Percentiles rank a stretch among this genome's conserved stretches.
These are phyloP conservation scores for Sphagnum magellanicum DNA, from an alignment of 228 moss, liverwort and hornwort genomes.

Conservation along the genomic window DNA sequence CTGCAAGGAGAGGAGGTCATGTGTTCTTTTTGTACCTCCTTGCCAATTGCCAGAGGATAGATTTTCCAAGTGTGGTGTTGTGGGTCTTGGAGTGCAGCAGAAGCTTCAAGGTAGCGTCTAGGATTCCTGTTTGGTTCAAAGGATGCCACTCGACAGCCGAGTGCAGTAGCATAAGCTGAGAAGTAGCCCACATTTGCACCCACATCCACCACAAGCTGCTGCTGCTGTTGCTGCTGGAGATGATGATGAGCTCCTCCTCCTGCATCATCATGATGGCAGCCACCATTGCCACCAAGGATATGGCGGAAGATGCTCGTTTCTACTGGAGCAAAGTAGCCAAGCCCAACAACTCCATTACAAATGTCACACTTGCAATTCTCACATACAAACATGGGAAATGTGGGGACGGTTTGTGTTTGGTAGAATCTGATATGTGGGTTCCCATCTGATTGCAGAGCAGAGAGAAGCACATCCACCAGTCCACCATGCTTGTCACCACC, in stretches of 20 bases:
- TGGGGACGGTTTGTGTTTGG: constrained; percentile 14
- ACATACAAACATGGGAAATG: constrained; percentile 51
- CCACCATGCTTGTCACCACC: no score
- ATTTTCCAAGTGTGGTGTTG: no score
- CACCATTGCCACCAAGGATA: constrained; percentile 8
- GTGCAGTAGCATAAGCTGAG: constrained; percentile 26
- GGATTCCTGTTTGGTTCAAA: constrained; percentile 47
- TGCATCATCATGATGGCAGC: constrained; percentile 17
- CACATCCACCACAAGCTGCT: constrained; percentile 29
- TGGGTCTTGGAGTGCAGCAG: constrained; percentile 5
- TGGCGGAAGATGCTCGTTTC: constrained; percentile 43
- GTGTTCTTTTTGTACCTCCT: no score
- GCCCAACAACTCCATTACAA: constrained; percentile 31
- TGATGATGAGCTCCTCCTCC: no score
- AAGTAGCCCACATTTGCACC: constrained; percentile 62
- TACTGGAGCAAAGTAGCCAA: constrained; percentile 50
- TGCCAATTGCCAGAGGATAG: no score
- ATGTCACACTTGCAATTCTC: constrained; percentile 57
- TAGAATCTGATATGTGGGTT: constrained; percentile 35
- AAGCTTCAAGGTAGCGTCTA: constrained; percentile 34
- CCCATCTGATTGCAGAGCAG: constrained; percentile 30
- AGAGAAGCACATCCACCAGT: constrained; percentile 4
- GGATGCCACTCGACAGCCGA: constrained; percentile 34
- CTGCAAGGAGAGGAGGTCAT: no score
- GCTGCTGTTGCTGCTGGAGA: not conserved